phyloP scores from a whole-genome alignment of 352 stramenopile genomes.

The Pseudoperonospora humuli region DNA sequence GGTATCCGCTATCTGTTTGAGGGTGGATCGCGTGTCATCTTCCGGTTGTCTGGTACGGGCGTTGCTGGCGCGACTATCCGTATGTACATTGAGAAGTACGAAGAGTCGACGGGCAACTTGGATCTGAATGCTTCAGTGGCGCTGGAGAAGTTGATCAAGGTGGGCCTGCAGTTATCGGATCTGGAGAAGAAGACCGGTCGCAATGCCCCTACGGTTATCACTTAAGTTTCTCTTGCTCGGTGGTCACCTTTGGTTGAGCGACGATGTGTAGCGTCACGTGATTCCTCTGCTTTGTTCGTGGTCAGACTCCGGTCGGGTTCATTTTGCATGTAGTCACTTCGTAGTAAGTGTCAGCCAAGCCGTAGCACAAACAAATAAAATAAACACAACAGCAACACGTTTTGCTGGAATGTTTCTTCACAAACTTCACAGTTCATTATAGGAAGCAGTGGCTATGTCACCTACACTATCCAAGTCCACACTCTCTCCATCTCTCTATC shows the following conservation, averaged over 20 bases:
- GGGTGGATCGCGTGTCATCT: constrained; percentile 93
- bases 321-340: constrained; percentile 26
- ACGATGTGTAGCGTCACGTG: constrained; percentile 5
- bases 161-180: constrained; percentile 89
- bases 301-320: constrained; percentile 15
- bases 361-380: constrained; percentile 12
- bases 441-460: too few relatives aligned
- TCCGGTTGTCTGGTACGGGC: constrained; percentile 96
- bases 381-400: too few relatives aligned
- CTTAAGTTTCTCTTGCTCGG: constrained; percentile 62
- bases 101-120: constrained; percentile 82
- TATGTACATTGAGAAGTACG: constrained; percentile 99
- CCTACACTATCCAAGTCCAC: too few relatives aligned
- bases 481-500: too few relatives aligned
- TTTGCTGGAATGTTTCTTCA: too few relatives aligned
- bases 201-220: constrained; percentile 95
- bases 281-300: constrained; percentile 15
- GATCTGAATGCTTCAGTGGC: constrained; percentile 63
- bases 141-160: constrained; percentile 86
- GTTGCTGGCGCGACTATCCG: constrained; percentile 95
- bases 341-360: constrained; percentile 14
- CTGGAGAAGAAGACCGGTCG: constrained; percentile 90
- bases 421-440: constrained; percentile 20
- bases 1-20: constrained; percentile 94
- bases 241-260: constrained; percentile 17